phyloP scores from a whole-genome alignment of 208 protist genomes.

The Balamuthia mandrillaris region DNA sequence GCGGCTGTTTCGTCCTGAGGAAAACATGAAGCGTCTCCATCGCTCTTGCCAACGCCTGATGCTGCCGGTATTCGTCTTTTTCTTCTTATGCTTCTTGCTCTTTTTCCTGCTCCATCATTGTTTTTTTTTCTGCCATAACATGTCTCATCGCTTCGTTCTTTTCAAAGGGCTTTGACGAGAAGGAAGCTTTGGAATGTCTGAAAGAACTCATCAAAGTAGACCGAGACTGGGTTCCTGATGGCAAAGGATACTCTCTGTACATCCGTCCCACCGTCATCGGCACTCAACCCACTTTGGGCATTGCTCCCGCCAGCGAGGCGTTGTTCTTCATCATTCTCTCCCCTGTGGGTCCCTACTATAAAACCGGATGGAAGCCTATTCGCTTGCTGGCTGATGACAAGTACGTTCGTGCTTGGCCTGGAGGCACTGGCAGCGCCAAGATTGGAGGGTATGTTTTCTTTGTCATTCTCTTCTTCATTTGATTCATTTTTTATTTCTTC shows the following conservation, averaged over 20 bases:
- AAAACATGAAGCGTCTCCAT: conserved; percentile 88
- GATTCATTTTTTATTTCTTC: too few species aligned
- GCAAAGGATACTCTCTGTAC: conserved; percentile 94
- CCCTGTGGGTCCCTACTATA: conserved; percentile 96
- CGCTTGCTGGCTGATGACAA: conserved; percentile 83
- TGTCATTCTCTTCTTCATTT: neutral
- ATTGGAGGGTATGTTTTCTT: conserved; percentile 72
- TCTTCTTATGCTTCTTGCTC: too few species aligned
- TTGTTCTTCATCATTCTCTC: conserved; percentile 89
- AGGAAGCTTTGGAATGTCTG: conserved; percentile 85
- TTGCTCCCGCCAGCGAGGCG: conserved; percentile 64
- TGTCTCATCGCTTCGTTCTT: too few species aligned
- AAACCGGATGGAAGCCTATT: conserved; percentile 85
- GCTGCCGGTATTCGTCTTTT: conserved; percentile 79
- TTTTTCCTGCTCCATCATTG: too few species aligned
- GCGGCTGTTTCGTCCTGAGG: conserved; percentile 92
- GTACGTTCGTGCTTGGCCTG: conserved; percentile 89
- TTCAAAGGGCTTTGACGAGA: conserved; percentile 73
- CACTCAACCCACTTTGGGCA: conserved; percentile 76
- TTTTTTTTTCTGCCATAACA: too few species aligned
- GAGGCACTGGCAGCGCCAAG: conserved; percentile 89
- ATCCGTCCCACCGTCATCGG: conserved; percentile 93
- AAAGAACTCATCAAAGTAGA: conserved; percentile 89
- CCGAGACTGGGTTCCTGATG: conserved; percentile 85
- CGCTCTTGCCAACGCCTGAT: conserved; percentile 80